Percentiles rank a stretch among this genome's conserved stretches.
Conservation (phyloP, 768 basidiomycete species). For the Phylloporus sp. region DNA sequence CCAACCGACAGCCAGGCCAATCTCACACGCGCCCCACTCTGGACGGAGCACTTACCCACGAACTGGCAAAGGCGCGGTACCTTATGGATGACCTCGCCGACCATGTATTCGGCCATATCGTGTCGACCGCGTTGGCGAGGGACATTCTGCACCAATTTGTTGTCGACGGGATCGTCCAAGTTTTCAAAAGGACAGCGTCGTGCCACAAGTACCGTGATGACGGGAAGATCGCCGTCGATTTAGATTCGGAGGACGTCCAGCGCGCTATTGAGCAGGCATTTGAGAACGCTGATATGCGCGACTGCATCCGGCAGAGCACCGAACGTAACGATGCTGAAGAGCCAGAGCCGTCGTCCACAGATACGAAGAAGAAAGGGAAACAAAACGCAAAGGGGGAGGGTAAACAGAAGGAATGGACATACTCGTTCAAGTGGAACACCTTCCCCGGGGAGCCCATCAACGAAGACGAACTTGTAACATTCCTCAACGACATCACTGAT, state of each 20-base stretch:
- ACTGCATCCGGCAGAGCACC: background rate
- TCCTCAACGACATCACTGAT: constrained; percentile 6
- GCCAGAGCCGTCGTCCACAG: too few species aligned
- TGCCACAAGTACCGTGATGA: background rate
- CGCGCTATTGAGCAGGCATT: background rate
- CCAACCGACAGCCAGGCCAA: constrained; percentile 1
- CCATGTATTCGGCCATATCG: constrained; percentile 6
- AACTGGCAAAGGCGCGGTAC: constrained; percentile 4
- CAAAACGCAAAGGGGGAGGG: background rate
- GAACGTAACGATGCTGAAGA: background rate
- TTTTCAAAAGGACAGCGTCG: background rate
- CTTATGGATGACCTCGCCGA: constrained; percentile 2
- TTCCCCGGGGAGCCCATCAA: constrained; percentile 5
- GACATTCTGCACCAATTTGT: background rate
- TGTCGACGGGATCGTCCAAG: background rate
- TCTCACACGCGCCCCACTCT: background rate
- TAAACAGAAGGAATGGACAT: background rate
- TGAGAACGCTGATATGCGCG: background rate
- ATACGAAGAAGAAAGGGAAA: background rate
- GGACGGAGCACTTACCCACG: background rate
- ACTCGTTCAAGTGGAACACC: constrained; percentile 4
- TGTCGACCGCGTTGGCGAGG: background rate
- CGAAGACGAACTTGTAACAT: constrained; percentile 3
- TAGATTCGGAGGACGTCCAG: background rate
- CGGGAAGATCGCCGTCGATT: background rate